These are phyloP conservation scores for Arabis hirsuta DNA, from an alignment of 345 rosid species.

Conservation along the genomic window DNA sequence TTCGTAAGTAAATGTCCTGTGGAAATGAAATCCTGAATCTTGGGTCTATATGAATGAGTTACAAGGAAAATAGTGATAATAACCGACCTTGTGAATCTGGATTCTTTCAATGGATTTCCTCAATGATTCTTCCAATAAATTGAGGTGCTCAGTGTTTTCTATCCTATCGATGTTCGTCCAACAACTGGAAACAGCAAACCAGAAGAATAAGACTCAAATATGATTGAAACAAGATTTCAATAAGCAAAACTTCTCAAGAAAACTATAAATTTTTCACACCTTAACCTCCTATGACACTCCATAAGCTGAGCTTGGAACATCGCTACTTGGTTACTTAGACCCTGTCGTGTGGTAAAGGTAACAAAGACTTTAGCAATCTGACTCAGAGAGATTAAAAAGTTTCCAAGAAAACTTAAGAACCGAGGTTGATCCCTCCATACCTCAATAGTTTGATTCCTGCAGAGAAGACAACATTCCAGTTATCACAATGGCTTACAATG, in stretches of 20 bases:
- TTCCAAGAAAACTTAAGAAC: constrained; percentile 17
- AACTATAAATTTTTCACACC: constrained; percentile 53
- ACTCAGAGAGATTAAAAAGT: constrained; percentile 20
- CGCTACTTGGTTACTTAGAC: constrained; percentile 65
- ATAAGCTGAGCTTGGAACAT: constrained; percentile 61
- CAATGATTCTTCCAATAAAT: constrained; percentile 79
- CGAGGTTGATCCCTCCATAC: constrained; percentile 41
- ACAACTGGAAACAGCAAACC: constrained; percentile 55
- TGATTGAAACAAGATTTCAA: neutral
- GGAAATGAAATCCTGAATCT: constrained; percentile 3
- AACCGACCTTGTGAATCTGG: constrained; percentile 60
- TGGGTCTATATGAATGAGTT: neutral
- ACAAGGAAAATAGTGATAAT: neutral
- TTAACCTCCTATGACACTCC: constrained; percentile 73
- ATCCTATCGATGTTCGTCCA: constrained; percentile 75
- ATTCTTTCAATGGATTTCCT: constrained; percentile 64
- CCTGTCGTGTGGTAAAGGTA: constrained; percentile 53
- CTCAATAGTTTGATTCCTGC: constrained; percentile 79
- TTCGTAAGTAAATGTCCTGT: constrained; percentile 9
- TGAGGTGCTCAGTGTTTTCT: constrained; percentile 65
- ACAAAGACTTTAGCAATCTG: constrained; percentile 26
- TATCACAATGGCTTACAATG: constrained; percentile 15
- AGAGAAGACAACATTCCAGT: constrained; percentile 42
- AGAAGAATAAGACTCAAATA: constrained; percentile 6
- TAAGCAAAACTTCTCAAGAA: constrained; percentile 7